Evolutionary conservation across 345 rosid genomes (phyloP), one percentile per base, ranked within the genome.

Genomic region (Eucalyptus camaldulensis): DNA sequence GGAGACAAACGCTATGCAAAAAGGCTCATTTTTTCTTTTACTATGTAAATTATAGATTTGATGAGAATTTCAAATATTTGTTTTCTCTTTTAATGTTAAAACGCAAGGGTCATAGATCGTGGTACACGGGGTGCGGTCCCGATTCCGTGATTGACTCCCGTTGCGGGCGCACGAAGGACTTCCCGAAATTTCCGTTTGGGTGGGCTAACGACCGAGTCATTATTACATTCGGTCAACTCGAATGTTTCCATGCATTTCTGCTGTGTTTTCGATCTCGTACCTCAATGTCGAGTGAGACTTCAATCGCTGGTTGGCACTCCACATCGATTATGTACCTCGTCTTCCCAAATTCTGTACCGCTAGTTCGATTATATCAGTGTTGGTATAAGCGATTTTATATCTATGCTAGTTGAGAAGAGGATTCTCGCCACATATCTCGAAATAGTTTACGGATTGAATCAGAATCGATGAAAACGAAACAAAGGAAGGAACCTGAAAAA

Each of bases 401-500:
- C 13, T 22, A 22, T 0, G 12, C 29, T 22, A 9, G 5, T 56
- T 10, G 13, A 24, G 5, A 56, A 56, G 6, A 56, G 27, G 13
- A 56, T 56, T 56, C 6, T 4, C 29, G 0, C 2, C 3, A 0
- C 0, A 24, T 25, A 56, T 10, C 62, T 56, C 3, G 1, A 24
- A 9, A 56, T 56, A 2, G 27, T 56, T 56, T 56, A 24, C 2
- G 3, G 3, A 22, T 0, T 22, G 5, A 22, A 56, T 9, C 1
- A 0, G 6, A 56, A 56, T 24, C 1, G 1, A 8, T 22, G 0
- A 22, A 56, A 10, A 56, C 2, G 24, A 19, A 53, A 53, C 56
- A 19, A 19, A 19, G 0, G 24, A 53, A 19, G 2, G 10, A 19
- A 1, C 24, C 1, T 22, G 0, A 0, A 4, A 22, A 56, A 56